phyloP scores from a whole-genome alignment of 768 basidiomycete genomes.

The Leccinum barrowsii region DNA sequence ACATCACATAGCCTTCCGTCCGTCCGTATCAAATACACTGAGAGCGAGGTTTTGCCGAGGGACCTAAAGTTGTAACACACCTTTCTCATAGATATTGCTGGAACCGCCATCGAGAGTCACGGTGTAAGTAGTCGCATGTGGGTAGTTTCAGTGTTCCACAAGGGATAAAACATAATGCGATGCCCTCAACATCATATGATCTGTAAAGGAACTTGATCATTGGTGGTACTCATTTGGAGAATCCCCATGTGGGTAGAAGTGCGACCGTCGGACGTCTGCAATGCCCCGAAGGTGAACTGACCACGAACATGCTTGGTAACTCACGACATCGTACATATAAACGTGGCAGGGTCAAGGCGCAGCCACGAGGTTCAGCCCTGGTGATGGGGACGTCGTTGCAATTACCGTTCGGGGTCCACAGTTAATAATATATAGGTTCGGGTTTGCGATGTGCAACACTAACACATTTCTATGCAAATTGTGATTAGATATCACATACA shows the following conservation, averaged over 20 bases:
- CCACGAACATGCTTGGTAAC: not conserved
- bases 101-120: not conserved
- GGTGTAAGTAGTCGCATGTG: constrained; percentile 1
- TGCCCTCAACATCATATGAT: not conserved
- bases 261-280: not conserved
- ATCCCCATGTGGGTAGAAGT: not conserved
- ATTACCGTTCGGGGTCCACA: not conserved
- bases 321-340: constrained; percentile 2
- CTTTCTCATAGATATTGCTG: constrained; percentile 3
- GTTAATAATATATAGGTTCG: not conserved
- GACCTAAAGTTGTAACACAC: not conserved
- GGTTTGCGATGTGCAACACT: not conserved
- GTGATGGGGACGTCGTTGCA: not conserved
- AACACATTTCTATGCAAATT: not conserved
- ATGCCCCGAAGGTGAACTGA: not conserved
- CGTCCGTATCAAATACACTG: not conserved
- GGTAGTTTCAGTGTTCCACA: not conserved
- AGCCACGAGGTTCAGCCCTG: not conserved
- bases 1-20: not conserved
- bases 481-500: not conserved
- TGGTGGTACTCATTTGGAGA: not conserved
- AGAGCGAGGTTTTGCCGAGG: not conserved
- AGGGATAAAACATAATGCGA: not conserved
- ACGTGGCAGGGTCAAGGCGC: not conserved
- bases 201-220: not conserved